phyloP scores from a whole-genome alignment of 106 monocot species.

The Apostasia ramifera region DNA sequence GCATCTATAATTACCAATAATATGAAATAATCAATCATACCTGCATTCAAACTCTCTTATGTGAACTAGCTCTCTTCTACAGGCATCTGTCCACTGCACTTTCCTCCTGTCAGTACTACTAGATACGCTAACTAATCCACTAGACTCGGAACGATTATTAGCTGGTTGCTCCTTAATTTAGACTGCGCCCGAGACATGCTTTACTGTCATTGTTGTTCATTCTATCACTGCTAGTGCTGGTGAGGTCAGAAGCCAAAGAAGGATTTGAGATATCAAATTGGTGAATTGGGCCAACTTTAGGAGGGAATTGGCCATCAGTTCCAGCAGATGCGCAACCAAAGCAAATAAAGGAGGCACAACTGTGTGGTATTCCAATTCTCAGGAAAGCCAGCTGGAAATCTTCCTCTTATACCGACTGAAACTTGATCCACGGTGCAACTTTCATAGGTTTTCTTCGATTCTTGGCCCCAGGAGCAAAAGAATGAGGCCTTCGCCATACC shows the following conservation, averaged over 20 bases:
- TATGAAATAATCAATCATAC: conserved; percentile 17
- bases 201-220: conserved; percentile 16
- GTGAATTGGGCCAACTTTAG: conserved; percentile 26
- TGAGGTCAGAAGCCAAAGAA: conserved; percentile 10
- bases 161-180: conserved; percentile 32
- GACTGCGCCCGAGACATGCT: conserved; percentile 31
- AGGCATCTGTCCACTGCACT: conserved; percentile 77
- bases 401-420: conserved; percentile 59
- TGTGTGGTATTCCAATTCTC: conserved; percentile 19
- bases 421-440: conserved; percentile 63
- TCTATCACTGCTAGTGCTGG: neutral
- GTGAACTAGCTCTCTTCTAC: conserved; percentile 65
- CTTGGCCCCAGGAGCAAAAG: conserved; percentile 57
- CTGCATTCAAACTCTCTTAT: conserved; percentile 84
- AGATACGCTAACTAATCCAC: neutral
- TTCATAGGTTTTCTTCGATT: conserved; percentile 67
- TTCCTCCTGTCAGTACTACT: conserved; percentile 44
- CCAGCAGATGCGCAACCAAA: conserved; percentile 32
- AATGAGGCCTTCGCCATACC: conserved; percentile 70
- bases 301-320: conserved; percentile 28
- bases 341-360: conserved; percentile 46
- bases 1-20: too few species aligned
- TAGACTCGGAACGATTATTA: conserved; percentile 6
- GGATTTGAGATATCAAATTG: conserved; percentile 16
- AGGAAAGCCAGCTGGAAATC: conserved; percentile 54